Evolutionary conservation across 108 stramenopile genomes (phyloP).

Genomic region (Nitzschia sp.): DNA sequence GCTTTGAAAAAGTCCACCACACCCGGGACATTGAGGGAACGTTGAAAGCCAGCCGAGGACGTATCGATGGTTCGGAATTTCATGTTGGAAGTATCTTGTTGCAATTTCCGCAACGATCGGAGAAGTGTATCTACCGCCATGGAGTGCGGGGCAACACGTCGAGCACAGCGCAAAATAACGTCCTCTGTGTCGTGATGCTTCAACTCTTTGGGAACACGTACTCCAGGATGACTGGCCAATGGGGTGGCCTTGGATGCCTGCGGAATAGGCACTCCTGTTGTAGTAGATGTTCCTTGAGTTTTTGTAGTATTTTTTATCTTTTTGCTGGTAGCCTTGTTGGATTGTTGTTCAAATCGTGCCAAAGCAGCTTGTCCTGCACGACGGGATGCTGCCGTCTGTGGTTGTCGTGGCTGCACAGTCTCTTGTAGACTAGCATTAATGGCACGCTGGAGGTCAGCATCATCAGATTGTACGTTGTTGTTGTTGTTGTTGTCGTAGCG

Average conservation of each 20-base stretch:
- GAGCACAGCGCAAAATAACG: slow-evolving; percentile 67
- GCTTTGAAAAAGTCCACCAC: slow-evolving; percentile 72
- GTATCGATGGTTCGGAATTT: slow-evolving; percentile 73
- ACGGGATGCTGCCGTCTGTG: slow-evolving; percentile 34
- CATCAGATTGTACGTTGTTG: slow-evolving; percentile 27
- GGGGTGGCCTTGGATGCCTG: too few species aligned
- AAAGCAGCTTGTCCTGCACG: slow-evolving; percentile 54
- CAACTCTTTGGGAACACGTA: slow-evolving; percentile 71
- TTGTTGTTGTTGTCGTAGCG: too few species aligned
- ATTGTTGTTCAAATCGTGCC: slow-evolving; percentile 12
- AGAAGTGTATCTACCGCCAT: slow-evolving; percentile 74
- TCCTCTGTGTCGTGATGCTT: slow-evolving; percentile 77
- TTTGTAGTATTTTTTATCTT: slow-evolving; percentile 15
- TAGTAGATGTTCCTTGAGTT: neutral
- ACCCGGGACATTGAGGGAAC: slow-evolving; percentile 63
- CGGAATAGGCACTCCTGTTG: too few species aligned
- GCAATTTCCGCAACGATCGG: slow-evolving; percentile 50
- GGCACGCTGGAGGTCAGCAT: slow-evolving; percentile 34
- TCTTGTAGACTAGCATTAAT: slow-evolving; percentile 34
- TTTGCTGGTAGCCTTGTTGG: slow-evolving; percentile 12
- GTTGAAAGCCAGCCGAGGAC: slow-evolving; percentile 51
- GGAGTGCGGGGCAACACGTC: slow-evolving; percentile 66
- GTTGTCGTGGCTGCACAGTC: slow-evolving; percentile 7
- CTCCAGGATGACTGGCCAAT: slow-evolving; percentile 44
- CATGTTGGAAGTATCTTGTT: slow-evolving; percentile 44